Evolutionary conservation across 257 asterid species (phyloP).

Genomic region (Pogostemon cablin): DNA sequence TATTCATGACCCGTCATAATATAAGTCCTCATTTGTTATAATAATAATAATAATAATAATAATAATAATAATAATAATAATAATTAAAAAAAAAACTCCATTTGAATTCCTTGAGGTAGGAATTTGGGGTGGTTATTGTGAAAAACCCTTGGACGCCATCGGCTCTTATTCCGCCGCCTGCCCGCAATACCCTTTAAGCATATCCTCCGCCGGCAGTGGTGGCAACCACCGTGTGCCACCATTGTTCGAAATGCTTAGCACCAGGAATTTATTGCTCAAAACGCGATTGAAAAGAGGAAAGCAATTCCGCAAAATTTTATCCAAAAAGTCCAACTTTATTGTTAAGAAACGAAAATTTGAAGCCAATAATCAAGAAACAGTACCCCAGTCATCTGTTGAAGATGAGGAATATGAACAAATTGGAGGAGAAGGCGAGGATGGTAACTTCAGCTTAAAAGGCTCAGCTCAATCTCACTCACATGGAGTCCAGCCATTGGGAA

Average conservation of each 20-base stretch:
- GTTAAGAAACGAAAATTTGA: constrained; percentile 32
- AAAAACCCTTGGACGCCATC: constrained; percentile 19
- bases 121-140: background rate
- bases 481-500: constrained; percentile 91
- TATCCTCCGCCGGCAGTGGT: constrained; percentile 27
- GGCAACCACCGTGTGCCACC: constrained; percentile 14
- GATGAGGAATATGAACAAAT: constrained; percentile 28
- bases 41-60: too few species aligned
- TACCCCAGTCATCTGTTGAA: constrained; percentile 25
- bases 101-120: background rate
- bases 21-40: too few species aligned
- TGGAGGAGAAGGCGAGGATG: constrained; percentile 50
- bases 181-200: background rate
- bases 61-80: too few species aligned
- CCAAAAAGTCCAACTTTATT: constrained; percentile 34
- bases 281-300: constrained; percentile 41
- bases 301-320: constrained; percentile 31
- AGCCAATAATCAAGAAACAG: constrained; percentile 35
- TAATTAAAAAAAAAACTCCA: too few species aligned
- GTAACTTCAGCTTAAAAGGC: constrained; percentile 66
- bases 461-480: constrained; percentile 62
- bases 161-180: background rate
- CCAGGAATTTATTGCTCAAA: constrained; percentile 46
- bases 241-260: constrained; percentile 48
- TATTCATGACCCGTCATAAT: too few species aligned